Conservation (phyloP, 495 filamentous ascomycete genomes). For the Podospora pseudopauciseta region DNA sequence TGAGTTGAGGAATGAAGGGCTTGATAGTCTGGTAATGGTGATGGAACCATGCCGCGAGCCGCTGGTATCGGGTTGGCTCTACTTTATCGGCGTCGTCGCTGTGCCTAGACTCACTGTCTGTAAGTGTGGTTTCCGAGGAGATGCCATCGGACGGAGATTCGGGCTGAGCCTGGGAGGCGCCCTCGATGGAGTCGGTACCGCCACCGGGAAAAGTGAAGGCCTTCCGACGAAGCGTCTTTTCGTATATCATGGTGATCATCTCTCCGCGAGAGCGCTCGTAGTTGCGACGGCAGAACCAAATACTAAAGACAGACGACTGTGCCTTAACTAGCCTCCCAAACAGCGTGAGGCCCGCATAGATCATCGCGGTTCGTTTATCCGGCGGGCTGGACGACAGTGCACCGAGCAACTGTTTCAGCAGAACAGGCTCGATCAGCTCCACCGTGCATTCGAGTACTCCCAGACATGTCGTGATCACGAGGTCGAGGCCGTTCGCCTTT, state of each 20-base stretch:
- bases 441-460: conserved; percentile 59
- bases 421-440: conserved; percentile 61
- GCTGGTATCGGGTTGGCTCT: conserved; percentile 1
- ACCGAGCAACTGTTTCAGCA: conserved; percentile 67
- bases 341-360: conserved; percentile 62
- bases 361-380: conserved; percentile 54
- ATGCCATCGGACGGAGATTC: conserved; percentile 17
- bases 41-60: conserved; percentile 15
- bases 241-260: conserved; percentile 84
- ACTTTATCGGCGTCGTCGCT: conserved; percentile 25
- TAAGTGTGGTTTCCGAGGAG: conserved; percentile 24
- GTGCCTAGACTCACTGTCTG: conserved; percentile 31
- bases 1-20: background rate
- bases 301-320: conserved; percentile 63
- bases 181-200: background rate
- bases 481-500: conserved; percentile 69
- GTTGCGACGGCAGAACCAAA: conserved; percentile 68
- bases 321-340: conserved; percentile 55
- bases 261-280: conserved; percentile 80
- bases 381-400: conserved; percentile 56
- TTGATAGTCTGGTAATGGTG: conserved; percentile 11
- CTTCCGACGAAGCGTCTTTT: conserved; percentile 76
- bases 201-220: conserved; percentile 52
- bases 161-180: conserved; percentile 15
- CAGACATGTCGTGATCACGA: conserved; percentile 61